A percentile compares a stretch with the other conserved stretches of the same genome.
phyloP scores from a whole-genome alignment of 1,284 basidiomycete species.

The Stereum hirsutum region DNA sequence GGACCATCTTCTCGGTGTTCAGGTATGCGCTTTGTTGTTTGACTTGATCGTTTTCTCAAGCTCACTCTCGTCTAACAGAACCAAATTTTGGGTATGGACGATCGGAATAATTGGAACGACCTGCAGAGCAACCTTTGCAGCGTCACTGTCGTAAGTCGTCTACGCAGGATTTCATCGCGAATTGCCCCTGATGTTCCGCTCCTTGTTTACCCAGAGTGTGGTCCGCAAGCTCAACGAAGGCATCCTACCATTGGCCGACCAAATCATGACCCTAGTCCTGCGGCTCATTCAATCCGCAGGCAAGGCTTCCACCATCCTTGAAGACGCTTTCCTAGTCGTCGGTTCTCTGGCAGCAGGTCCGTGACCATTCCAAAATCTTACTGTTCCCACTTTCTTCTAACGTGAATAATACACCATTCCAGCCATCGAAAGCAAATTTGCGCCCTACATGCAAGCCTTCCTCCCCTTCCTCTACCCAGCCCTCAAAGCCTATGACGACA shows the following conservation, averaged over 20 bases:
- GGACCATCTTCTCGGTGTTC: constrained; percentile 80
- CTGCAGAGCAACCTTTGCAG: constrained; percentile 94
- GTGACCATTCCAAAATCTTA: too few species aligned
- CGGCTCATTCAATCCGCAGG: constrained; percentile 81
- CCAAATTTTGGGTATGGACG: constrained; percentile 93
- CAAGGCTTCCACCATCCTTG: constrained; percentile 92
- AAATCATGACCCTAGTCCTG: constrained; percentile 91
- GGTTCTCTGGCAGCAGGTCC: constrained; percentile 77
- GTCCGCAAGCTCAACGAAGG: constrained; percentile 79
- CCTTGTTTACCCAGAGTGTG: constrained; percentile 45
- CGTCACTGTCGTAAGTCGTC: constrained; percentile 69
- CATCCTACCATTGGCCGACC: constrained; percentile 85
- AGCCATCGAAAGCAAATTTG: constrained; percentile 82
- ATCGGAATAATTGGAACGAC: constrained; percentile 99
- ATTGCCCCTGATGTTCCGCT: constrained; percentile 6
- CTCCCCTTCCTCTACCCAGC: constrained; percentile 86
- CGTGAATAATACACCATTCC: too few species aligned
- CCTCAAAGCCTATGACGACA: constrained; percentile 90
- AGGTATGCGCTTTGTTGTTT: too few species aligned
- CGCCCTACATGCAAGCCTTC: constrained; percentile 87
- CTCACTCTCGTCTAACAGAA: constrained; percentile 44
- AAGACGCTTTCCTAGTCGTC: constrained; percentile 94
- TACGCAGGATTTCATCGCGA: not conserved
- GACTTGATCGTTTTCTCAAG: constrained; percentile 4
- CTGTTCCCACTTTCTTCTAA: not conserved